Conservation (phyloP, 352 stramenopile genomes). For the Paralagenidium karlingii region DNA sequence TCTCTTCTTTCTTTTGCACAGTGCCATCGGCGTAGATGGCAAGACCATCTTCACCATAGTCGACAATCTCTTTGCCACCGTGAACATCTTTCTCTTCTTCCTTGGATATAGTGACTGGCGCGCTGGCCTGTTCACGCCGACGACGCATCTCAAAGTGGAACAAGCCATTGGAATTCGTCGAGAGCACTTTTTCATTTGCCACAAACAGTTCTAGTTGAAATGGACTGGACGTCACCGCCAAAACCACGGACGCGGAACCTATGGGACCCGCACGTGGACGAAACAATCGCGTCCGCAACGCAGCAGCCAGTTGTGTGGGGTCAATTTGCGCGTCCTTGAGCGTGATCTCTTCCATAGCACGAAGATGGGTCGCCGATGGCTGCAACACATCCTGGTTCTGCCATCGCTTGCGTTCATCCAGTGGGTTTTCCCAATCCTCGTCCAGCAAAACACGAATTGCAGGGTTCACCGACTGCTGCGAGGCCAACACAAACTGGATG, state of each 20-base stretch:
- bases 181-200: slow-evolving; percentile 44
- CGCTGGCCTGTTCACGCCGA: slow-evolving; percentile 34
- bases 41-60: slow-evolving; percentile 96
- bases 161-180: slow-evolving; percentile 43
- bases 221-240: slow-evolving; percentile 26
- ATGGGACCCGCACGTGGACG: slow-evolving; percentile 1
- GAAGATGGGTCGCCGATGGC: slow-evolving; percentile 13
- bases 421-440: slow-evolving; percentile 34
- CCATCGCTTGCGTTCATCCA: slow-evolving; percentile 45
- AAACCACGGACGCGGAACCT: slow-evolving; percentile 16
- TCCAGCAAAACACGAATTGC: slow-evolving; percentile 39
- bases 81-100: slow-evolving; percentile 50
- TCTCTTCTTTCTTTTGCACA: slow-evolving; percentile 46
- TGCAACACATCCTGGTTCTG: slow-evolving; percentile 33
- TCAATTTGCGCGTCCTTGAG: slow-evolving; percentile 4
- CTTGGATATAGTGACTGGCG: slow-evolving; percentile 12
- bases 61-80: slow-evolving; percentile 87
- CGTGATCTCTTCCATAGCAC: slow-evolving; percentile 20
- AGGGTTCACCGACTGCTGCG: slow-evolving; percentile 15
- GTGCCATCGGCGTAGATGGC: slow-evolving; percentile 95
- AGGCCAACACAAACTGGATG: slow-evolving; percentile 37
- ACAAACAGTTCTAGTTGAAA: slow-evolving; percentile 65
- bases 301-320: neutral
- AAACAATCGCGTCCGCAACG: neutral
- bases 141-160: slow-evolving; percentile 68